These are phyloP conservation scores for Massarina eburnea DNA, from an alignment of 2,329 filamentous ascomycete species.

Conservation along the genomic window DNA sequence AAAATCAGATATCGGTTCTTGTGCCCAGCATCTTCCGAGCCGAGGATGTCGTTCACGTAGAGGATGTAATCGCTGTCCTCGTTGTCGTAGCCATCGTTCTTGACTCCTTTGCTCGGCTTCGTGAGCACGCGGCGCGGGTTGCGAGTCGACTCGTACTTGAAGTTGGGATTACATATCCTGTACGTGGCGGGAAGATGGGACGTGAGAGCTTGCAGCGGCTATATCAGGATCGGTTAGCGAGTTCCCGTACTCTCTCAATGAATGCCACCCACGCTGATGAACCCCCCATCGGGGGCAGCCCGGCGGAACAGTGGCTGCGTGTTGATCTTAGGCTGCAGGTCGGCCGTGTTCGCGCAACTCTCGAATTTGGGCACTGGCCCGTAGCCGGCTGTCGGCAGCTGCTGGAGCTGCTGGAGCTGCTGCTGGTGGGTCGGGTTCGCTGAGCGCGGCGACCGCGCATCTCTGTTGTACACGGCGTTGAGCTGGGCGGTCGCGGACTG, in stretches of 20 bases:
- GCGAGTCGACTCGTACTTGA: constrained; percentile 98
- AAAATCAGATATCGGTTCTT: constrained; percentile 99
- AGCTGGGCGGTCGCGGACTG: constrained; percentile 69
- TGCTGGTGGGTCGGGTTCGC: constrained; percentile 51
- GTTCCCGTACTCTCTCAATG: too few relatives aligned
- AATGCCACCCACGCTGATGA: constrained; percentile 77
- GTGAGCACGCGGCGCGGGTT: constrained; percentile 95
- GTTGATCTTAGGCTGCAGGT: constrained; percentile 82
- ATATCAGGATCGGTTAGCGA: constrained; percentile 20
- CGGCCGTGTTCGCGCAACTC: constrained; percentile 70
- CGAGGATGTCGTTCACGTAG: constrained; percentile 97
- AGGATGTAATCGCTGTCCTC: constrained; percentile 99
- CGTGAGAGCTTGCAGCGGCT: constrained; percentile 95
- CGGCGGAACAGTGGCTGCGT: constrained; percentile 85
- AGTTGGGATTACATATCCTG: constrained; percentile 94
- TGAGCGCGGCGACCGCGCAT: constrained; percentile 53
- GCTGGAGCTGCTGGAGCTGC: constrained; percentile 51
- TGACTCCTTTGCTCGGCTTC: constrained; percentile 96
- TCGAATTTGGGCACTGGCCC: constrained; percentile 85
- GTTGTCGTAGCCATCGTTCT: constrained; percentile 99
- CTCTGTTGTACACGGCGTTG: constrained; percentile 64
- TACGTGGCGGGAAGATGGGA: constrained; percentile 92
- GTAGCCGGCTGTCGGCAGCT: constrained; percentile 49
- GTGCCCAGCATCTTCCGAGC: constrained; percentile 96
- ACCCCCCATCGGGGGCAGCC: constrained; percentile 94